Conservation (phyloP, 768 basidiomycete genomes). For the Amanita pseudoporphyria region DNA sequence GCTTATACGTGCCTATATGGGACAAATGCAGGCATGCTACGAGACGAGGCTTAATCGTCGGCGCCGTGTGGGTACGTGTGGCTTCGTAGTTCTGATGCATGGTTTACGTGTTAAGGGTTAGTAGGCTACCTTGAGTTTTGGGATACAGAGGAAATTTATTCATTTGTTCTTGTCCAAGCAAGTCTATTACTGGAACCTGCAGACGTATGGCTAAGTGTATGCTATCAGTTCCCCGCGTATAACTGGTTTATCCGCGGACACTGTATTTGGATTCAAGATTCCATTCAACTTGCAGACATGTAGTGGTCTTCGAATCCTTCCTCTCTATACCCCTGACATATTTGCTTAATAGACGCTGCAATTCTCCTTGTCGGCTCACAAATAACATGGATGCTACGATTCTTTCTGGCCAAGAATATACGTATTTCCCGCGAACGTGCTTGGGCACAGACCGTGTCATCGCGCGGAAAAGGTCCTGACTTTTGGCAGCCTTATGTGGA, state of each 20-base stretch:
- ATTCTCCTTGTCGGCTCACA: slow-evolving; percentile 67
- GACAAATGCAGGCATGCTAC: slow-evolving; percentile 77
- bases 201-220: neutral
- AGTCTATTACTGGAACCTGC: slow-evolving; percentile 9
- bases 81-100: neutral
- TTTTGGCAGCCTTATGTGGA: slow-evolving; percentile 85
- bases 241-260: slow-evolving; percentile 51
- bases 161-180: slow-evolving; percentile 55
- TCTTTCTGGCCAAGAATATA: slow-evolving; percentile 80
- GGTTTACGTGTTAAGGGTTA: neutral
- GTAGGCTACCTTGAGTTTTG: slow-evolving; percentile 60
- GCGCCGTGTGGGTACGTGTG: slow-evolving; percentile 60
- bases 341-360: slow-evolving; percentile 48
- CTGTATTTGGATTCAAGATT: slow-evolving; percentile 52
- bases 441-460: slow-evolving; percentile 75
- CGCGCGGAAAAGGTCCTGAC: slow-evolving; percentile 69
- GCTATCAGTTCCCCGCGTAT: slow-evolving; percentile 49
- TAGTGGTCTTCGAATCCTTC: slow-evolving; percentile 19
- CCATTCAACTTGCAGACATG: slow-evolving; percentile 69
- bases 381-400: slow-evolving; percentile 63
- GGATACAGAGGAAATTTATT: slow-evolving; percentile 62
- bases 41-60: slow-evolving; percentile 58
- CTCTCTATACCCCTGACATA: neutral
- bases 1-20: slow-evolving; percentile 69
- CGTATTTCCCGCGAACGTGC: slow-evolving; percentile 68